Base-by-base conservation (phyloP, 2,329 filamentous ascomycete species). In the Fusarium duplospermum region DNA sequence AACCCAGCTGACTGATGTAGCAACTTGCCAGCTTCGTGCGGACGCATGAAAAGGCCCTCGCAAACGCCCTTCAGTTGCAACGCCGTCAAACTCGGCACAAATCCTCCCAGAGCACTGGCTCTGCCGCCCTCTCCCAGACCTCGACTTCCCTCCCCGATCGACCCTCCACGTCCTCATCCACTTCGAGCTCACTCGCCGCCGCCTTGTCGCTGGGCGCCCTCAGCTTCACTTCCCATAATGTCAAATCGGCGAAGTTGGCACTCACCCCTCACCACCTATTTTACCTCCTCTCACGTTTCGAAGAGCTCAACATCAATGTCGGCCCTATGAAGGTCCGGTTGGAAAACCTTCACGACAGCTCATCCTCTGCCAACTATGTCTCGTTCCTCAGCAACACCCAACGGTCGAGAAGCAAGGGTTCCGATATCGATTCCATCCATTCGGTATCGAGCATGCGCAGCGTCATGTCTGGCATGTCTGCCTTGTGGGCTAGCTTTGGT, bases 361-460 rank as follows among this genome's bases (percentile, higher is more conserved):
- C 92, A 4, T 93, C 94, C 7, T 93, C 95, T 24, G 92, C 93
- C 77, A 97, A 96, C 84, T 98, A 98, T 86, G 95, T 98, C 59
- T 98, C 96, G 5, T 99, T 99, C 82, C 89, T 98, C 72, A 93
- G 93, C 80, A 93, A 94, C 78, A 82, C 83, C 27, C 93, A 96
- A 78, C 91, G 93, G 69, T 92, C 93, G 71, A 93, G 94, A 82
- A 93, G 93, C 73, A 91, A 92, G 71, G 89, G 91, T 74, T 93
- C 93, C 57, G 96, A 98, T 83, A 92, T 93, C 64, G 94, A 94
- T 77, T 98, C 96, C 2, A 94, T 98, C 75, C 95, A 95, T 79
- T 98, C 96, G 8, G 95, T 98, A 47, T 98, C 96, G 27, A 98
- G 96, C 84, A 94, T 99, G 76, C 92, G 96, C 81, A 98, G 96